Evolutionary conservation across 2,329 filamentous ascomycete genomes (phyloP).

Genomic region (Thermothelomyces thermophilus): DNA sequence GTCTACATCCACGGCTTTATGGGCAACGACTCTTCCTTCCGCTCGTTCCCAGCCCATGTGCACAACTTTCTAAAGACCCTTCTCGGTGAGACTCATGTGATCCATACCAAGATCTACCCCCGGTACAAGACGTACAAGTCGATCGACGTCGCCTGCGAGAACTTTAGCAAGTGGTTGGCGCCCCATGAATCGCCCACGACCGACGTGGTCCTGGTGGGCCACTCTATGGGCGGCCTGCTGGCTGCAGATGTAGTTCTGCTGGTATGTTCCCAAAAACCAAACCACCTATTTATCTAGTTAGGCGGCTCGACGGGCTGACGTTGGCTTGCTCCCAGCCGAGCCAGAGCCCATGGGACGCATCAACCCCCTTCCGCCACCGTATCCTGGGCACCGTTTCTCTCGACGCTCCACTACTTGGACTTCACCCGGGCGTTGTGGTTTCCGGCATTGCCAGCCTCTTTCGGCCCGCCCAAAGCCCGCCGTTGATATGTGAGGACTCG

Average conservation of each 20-base stretch:
- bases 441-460: constrained; percentile 77
- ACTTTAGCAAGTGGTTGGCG: constrained; percentile 75
- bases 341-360: constrained; percentile 22
- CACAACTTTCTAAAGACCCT: constrained; percentile 65
- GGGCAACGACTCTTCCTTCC: constrained; percentile 81
- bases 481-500: constrained; percentile 22
- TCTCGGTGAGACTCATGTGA: constrained; percentile 64
- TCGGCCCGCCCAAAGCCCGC: constrained; percentile 35
- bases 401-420: constrained; percentile 79
- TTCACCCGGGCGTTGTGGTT: constrained; percentile 82
- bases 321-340: constrained; percentile 4
- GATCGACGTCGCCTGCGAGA: constrained; percentile 67
- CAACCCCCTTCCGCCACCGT: constrained; percentile 56
- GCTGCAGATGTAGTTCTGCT: constrained; percentile 72
- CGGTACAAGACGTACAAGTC: constrained; percentile 69
- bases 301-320: background rate
- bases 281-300: too few species aligned
- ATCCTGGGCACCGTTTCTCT: constrained; percentile 77
- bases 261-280: constrained; percentile 34
- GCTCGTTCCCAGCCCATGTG: constrained; percentile 80
- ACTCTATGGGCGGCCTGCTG: constrained; percentile 84
- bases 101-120: constrained; percentile 83
- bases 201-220: constrained; percentile 76
- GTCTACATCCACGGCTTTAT: constrained; percentile 89
- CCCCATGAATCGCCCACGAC: constrained; percentile 68